Base-by-base conservation (phyloP, 805 yeast genomes). In the Yarrowia keelungensis region DNA sequence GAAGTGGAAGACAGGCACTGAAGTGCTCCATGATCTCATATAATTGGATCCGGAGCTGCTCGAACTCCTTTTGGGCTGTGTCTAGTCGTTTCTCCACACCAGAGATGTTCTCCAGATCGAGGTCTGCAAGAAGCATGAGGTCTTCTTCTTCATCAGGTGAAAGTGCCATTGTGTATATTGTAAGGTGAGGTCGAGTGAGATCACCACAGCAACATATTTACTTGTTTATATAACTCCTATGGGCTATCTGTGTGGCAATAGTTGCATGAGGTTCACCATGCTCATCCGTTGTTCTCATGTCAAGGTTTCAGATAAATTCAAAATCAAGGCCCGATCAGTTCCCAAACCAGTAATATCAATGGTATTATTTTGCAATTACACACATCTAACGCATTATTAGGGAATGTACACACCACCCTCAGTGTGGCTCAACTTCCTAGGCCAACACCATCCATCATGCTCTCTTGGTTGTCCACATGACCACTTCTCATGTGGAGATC, bases 271-370 rank as follows among this genome's bases (percentile, higher is more conserved):
- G 11, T 10, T 22, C 16, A 5, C 4, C 3, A 12, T 12, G 35
- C 14, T 38, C 0, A 51, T 51, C 16, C 58, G 12, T 38, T 53
- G 58, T 53, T 14, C 32, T 9, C 11, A 8, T 11, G 1, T 19
- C 43, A 15, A 53, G 38, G 58, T 53, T 51, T 38, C 58, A 19
- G 58, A 19, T n/a, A n/a, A n/a, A 50, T 38, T 9, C n/a, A 36
- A 38, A 53, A 53, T 32, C 58, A 19, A 16, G 38, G 38, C 58
- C 38, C 58, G 35, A 38, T 53, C 46, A 22, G 12, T 16, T 19
- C 45, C 59, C 45, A 39, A 53, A 14, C 14, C 35, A 53, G 59
- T 35, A 53, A 53, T 53, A 53, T 53, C 59, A 53, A 53, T 53
- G 59, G 39, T 12, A 51, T 26, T 26, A 3, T 26, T 3, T 26